A percentile compares a stretch with the other conserved stretches of the same genome.
phyloP scores from a whole-genome alignment of 2,329 filamentous ascomycete species.

The Botrytis medusae region DNA sequence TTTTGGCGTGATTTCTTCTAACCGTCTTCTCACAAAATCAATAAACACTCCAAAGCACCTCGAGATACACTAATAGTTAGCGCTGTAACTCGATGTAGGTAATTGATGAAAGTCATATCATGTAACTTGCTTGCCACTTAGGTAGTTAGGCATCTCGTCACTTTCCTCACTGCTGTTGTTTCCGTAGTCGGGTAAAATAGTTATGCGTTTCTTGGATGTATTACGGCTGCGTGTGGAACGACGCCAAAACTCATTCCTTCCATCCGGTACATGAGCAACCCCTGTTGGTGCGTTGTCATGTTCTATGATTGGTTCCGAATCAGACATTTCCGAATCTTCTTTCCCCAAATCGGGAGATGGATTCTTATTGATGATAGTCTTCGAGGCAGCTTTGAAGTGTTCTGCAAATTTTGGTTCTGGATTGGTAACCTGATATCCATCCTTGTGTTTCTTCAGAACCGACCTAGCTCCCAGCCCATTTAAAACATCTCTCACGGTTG shows the following conservation, averaged over 20 bases:
- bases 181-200: not conserved
- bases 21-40: not conserved
- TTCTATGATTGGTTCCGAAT: not conserved
- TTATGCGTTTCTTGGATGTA: not conserved
- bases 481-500: conserved; percentile 18
- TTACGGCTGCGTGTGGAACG: not conserved
- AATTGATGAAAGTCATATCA: not conserved
- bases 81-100: not conserved
- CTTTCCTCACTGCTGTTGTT: not conserved
- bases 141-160: not conserved
- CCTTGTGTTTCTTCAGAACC: not conserved
- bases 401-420: not conserved
- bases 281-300: not conserved
- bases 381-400: too few relatives aligned
- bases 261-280: not conserved
- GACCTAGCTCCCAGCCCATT: not conserved
- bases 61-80: not conserved
- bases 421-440: not conserved
- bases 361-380: not conserved
- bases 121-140: not conserved
- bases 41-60: not conserved
- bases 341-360: not conserved
- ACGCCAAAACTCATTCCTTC: not conserved
- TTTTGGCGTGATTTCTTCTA: not conserved
- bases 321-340: not conserved